A percentile compares a stretch with the other conserved stretches of the same genome.
Evolutionary conservation across 176 grass and related monocot species (phyloP).

Genomic region (Aegilops longissima): DNA sequence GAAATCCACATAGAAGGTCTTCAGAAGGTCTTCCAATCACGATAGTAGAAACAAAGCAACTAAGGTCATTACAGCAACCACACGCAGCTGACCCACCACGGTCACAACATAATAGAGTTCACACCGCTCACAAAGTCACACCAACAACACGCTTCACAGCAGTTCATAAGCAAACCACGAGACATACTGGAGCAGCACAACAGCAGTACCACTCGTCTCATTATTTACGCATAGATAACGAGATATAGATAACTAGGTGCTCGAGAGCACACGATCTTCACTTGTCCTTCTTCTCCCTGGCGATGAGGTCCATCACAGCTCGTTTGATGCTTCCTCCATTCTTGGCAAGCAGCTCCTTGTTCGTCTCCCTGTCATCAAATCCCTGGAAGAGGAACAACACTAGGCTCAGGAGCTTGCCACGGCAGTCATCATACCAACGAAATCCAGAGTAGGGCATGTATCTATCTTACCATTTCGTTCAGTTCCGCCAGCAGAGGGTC

Average conservation of each 20-base stretch:
- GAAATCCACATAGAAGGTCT: not conserved
- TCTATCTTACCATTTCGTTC: constrained; percentile 69
- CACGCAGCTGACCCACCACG: not conserved
- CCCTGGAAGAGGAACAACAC: constrained; percentile 46
- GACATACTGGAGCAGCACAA: constrained; percentile 8
- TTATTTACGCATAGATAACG: constrained; percentile 42
- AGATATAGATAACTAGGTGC: constrained; percentile 31
- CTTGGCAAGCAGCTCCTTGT: constrained; percentile 81
- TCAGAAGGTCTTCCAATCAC: not conserved
- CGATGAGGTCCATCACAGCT: constrained; percentile 81
- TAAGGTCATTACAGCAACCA: not conserved
- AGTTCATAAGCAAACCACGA: constrained; percentile 28
- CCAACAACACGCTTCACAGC: not conserved
- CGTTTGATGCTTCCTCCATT: constrained; percentile 93
- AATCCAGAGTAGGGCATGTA: not conserved
- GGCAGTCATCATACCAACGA: not conserved
- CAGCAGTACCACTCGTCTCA: not conserved
- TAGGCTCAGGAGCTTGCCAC: not conserved
- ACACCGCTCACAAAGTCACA: constrained; percentile 5
- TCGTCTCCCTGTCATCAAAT: constrained; percentile 68
- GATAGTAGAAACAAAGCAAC: not conserved
- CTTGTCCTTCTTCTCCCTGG: constrained; percentile 68
- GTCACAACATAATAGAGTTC: constrained; percentile 5
- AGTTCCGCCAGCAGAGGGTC: constrained; percentile 81
- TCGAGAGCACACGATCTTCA: constrained; percentile 37